Evolutionary conservation across 1,284 basidiomycete species (phyloP).

Genomic region (Trichosporon sp.): DNA sequence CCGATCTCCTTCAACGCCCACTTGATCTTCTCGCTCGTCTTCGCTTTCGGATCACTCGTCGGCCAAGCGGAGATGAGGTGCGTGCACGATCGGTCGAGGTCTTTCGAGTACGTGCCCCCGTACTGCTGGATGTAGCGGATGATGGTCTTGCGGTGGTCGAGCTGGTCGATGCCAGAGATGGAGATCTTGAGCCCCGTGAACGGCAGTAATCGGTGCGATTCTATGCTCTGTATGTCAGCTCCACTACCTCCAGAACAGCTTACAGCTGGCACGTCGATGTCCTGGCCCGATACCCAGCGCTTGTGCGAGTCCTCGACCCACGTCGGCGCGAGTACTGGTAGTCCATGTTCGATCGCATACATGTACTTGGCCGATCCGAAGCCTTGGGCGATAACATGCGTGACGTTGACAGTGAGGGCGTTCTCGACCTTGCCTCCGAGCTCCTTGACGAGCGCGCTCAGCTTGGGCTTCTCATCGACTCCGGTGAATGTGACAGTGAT

Average conservation of each 20-base stretch:
- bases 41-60: conserved; percentile 27
- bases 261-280: conserved; percentile 26
- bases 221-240: conserved; percentile 19
- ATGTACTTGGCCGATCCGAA: conserved; percentile 38
- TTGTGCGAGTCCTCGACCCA: conserved; percentile 37
- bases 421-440: conserved; percentile 36
- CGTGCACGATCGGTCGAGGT: conserved; percentile 42
- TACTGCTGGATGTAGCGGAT: conserved; percentile 30
- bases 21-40: conserved; percentile 41
- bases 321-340: conserved; percentile 36
- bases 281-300: conserved; percentile 28
- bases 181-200: conserved; percentile 38
- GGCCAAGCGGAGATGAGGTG: conserved; percentile 41
- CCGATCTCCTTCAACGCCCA: conserved; percentile 37
- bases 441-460: conserved; percentile 20
- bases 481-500: conserved; percentile 42
- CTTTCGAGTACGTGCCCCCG: conserved; percentile 44
- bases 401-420: conserved; percentile 38
- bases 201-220: conserved; percentile 28
- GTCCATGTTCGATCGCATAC: conserved; percentile 39
- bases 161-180: conserved; percentile 41
- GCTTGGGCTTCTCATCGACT: conserved; percentile 37
- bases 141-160: conserved; percentile 38
- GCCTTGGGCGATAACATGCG: conserved; percentile 37
- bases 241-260: neutral